A percentile compares a stretch with the other conserved stretches of the same genome.
phyloP scores from a whole-genome alignment of 2,329 filamentous ascomycete genomes.

The Capronia coronata region DNA sequence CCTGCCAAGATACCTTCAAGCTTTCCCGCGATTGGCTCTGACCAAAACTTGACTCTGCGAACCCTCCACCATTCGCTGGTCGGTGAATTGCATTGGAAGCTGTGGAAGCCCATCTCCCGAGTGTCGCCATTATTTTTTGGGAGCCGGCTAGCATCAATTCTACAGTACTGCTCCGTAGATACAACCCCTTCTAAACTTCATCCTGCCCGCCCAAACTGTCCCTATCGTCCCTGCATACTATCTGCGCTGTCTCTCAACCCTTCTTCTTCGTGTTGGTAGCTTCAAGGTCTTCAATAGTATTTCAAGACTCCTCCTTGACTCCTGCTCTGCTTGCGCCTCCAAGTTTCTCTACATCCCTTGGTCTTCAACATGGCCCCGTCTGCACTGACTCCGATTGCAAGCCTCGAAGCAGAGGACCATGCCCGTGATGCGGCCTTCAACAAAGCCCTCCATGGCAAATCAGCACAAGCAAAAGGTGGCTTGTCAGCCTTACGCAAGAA shows the following conservation, averaged over 20 bases:
- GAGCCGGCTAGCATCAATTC: too few species aligned
- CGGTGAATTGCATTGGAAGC: background rate
- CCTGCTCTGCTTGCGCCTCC: too few species aligned
- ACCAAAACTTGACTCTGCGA: background rate
- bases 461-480: conserved; percentile 63
- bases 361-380: conserved; percentile 45
- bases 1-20: background rate
- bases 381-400: conserved; percentile 29
- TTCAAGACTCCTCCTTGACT: background rate
- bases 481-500: conserved; percentile 78
- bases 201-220: background rate
- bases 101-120: conserved; percentile 5
- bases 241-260: background rate
- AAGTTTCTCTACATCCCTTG: too few species aligned
- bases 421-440: conserved; percentile 83
- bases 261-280: too few species aligned
- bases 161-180: background rate
- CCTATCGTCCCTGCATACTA: too few species aligned
- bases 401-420: conserved; percentile 76
- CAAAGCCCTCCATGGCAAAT: conserved; percentile 75
- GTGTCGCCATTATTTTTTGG: conserved; percentile 15
- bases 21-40: background rate
- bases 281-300: too few species aligned
- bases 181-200: background rate
- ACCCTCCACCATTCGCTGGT: background rate